Base-by-base conservation (phyloP, 371 early-diverging fungal species). In the Syncephalastrum contaminatum region DNA sequence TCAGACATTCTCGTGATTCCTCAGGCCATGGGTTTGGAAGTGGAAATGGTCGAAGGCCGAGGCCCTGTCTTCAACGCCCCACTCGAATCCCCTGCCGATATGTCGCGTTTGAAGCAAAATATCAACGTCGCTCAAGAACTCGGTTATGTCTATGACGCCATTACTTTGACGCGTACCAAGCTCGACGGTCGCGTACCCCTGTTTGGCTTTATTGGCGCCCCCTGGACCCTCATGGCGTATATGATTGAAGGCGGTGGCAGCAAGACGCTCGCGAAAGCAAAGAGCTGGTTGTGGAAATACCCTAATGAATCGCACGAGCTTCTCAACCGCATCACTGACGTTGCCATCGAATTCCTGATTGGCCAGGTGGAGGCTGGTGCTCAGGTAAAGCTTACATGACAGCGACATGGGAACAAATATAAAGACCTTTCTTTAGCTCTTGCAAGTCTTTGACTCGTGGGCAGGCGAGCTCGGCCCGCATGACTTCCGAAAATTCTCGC, bases 191-290 rank as follows among this genome's bases (percentile, higher is more conserved):
- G 91, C 47, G 94, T 92, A 4, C 97, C 98, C 22, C 77, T 98
- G 67, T 87, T 93, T 70, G 99, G 99, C 5, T 98, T 98, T 62
- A 84, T 84, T 30, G 99, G 99, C 19, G 97, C 96, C 1, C 99
- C 99, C 7, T 98, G 97, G 97, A 98, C 99, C 18, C 80, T 97
- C 51, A 92, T 97, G 93, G 93, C 95, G 4, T 98, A 98, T 65
- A 96, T 96, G 97, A 89, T 98, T 62, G 98, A 96, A 72, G 96
- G 98, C n/a, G 95, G 96, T 45, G 95, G 97, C 39, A 92, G 93
- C 70, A 96, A 93, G 70, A 94, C 89, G 0, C 75, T 95, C 52
- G 75, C 86, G 41, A 90, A 90, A 69, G 92, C 96, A 43, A 97
- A 96, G 75, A 68, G 83, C 15, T 98, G 93, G 93, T 76, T 98